phyloP scores from a whole-genome alignment of 1,284 basidiomycete species.

The Ganoderma sp. region DNA sequence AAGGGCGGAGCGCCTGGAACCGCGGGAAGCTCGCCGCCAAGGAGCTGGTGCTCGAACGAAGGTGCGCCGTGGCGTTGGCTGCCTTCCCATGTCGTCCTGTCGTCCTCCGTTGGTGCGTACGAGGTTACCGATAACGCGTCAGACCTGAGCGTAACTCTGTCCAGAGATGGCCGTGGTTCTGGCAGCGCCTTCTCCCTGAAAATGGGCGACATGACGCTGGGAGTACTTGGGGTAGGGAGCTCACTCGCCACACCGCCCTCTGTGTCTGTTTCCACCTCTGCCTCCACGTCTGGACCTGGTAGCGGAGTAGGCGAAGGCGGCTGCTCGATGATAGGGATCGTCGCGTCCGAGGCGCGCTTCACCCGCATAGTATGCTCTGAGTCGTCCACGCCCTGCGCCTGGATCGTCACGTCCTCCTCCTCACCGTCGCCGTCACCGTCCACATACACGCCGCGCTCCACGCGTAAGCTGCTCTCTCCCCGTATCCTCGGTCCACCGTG shows the following conservation, averaged over 20 bases:
- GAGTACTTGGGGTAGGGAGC: conserved; percentile 16
- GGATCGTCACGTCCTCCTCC: conserved; percentile 64
- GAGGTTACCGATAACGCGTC: conserved; percentile 58
- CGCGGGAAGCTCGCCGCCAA: conserved; percentile 57
- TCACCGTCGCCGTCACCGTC: conserved; percentile 53
- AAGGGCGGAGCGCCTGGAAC: conserved; percentile 44
- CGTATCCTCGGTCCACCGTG: conserved; percentile 38
- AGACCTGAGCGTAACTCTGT: conserved; percentile 41
- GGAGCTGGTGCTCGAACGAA: conserved; percentile 60
- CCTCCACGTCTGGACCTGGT: conserved; percentile 1
- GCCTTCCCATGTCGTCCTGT: conserved; percentile 62
- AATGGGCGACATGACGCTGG: conserved; percentile 6
- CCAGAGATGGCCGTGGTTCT: conserved; percentile 25
- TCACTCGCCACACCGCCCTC: conserved; percentile 11
- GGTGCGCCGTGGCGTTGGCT: conserved; percentile 42
- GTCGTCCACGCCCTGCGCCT: conserved; percentile 45
- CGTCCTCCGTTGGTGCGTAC: conserved; percentile 54
- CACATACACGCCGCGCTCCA: conserved; percentile 43
- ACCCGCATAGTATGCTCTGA: conserved; percentile 30
- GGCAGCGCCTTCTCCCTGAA: conserved; percentile 38
- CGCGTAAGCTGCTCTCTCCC: conserved; percentile 43
- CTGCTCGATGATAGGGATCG: conserved; percentile 13
- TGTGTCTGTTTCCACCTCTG: background rate
- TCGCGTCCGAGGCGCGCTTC: conserved; percentile 18
- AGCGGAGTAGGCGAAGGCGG: conserved; percentile 10